Evolutionary conservation across 2,329 filamentous ascomycete species (phyloP).

Genomic region (Venturia oleaginea): DNA sequence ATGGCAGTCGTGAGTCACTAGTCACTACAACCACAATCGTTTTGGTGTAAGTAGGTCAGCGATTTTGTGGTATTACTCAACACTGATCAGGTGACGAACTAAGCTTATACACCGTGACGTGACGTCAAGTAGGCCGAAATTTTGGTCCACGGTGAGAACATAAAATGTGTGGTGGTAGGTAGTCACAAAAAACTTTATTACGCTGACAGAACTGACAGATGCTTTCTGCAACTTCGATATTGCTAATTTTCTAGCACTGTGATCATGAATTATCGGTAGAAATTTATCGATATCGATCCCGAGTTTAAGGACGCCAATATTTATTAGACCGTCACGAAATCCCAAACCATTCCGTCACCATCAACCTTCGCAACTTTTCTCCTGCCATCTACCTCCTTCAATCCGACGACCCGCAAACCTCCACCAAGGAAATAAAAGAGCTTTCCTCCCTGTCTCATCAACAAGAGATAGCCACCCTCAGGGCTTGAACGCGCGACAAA

Average conservation of each 20-base stretch:
- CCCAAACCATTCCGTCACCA: not conserved
- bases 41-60: no score
- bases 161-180: no score
- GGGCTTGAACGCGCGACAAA: not conserved
- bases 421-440: not conserved
- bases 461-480: not conserved
- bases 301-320: not conserved
- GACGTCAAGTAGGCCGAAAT: no score
- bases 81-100: no score
- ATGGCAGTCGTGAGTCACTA: no score
- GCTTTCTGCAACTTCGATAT: no score
- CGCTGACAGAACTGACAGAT: no score
- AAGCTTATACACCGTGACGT: no score
- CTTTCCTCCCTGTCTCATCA: not conserved
- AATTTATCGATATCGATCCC: not conserved
- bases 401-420: not conserved
- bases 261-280: not conserved
- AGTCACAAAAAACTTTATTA: no score
- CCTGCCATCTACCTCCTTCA: not conserved
- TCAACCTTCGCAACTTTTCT: not conserved
- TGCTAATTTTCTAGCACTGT: not conserved
- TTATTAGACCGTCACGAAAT: not conserved
- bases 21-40: no score
- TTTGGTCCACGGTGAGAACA: no score
- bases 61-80: no score